These are phyloP conservation scores for Cercospora sp. DNA, from an alignment of 2,329 filamentous ascomycete genomes.

Conservation along the genomic window DNA sequence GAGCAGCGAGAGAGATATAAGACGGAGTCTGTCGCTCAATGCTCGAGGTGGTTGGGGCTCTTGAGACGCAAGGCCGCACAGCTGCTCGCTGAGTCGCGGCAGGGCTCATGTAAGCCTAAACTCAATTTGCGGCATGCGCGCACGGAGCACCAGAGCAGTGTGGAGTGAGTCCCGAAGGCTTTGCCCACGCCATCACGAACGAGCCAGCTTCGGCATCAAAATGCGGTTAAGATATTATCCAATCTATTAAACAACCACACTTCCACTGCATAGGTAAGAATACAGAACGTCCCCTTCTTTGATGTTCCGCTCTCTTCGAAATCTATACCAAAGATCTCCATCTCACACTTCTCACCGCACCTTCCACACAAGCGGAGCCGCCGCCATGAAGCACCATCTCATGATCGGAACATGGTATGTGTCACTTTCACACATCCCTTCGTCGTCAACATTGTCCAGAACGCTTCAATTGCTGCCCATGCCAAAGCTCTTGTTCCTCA, in stretches of 20 bases:
- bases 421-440: neutral
- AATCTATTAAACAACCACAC: neutral
- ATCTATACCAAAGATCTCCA: neutral
- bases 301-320: slow-evolving; percentile 1
- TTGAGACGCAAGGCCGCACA: neutral
- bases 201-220: slow-evolving; percentile 13
- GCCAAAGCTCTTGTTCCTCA: slow-evolving; percentile 5
- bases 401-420: slow-evolving; percentile 81
- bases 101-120: neutral
- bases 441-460: neutral
- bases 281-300: neutral
- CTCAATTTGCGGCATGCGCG: neutral
- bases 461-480: neutral
- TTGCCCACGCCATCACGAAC: neutral
- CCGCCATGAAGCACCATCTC: slow-evolving; percentile 77
- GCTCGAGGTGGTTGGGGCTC: neutral
- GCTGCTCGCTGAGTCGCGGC: neutral
- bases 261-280: neutral
- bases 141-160: neutral
- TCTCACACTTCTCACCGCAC: neutral
- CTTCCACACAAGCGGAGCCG: slow-evolving; percentile 14
- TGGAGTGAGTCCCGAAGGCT: slow-evolving; percentile 4
- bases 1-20: neutral
- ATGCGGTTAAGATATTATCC: slow-evolving; percentile 22
- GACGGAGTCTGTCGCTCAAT: neutral